These are phyloP conservation scores for Scheffersomyces stambukii DNA, from an alignment of 1,139 yeast genomes.

Conservation along the genomic window DNA sequence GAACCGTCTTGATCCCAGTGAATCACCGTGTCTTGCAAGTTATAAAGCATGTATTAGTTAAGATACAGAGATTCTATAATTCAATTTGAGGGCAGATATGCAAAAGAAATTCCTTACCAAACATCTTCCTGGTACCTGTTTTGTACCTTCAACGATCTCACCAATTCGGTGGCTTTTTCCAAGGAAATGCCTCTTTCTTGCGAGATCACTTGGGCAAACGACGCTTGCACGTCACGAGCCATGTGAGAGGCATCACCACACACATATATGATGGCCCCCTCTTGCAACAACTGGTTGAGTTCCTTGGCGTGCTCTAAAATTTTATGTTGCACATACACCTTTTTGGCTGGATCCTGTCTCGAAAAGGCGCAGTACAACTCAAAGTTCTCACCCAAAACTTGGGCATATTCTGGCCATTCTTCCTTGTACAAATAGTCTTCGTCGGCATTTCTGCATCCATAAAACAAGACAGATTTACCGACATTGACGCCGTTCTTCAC, in stretches of 20 bases:
- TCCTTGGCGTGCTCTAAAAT: conserved; percentile 54
- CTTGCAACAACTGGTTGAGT: conserved; percentile 55
- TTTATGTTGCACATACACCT: conserved; percentile 86
- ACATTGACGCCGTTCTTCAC: conserved; percentile 46
- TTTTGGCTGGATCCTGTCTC: conserved; percentile 57
- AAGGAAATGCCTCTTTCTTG: conserved; percentile 54
- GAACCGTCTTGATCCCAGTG: too few relatives aligned
- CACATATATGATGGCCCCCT: conserved; percentile 87
- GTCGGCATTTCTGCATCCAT: conserved; percentile 72
- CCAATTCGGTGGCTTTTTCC: conserved; percentile 70
- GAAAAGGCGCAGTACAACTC: conserved; percentile 83
- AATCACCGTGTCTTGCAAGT: too few relatives aligned
- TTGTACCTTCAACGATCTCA: conserved; percentile 76
- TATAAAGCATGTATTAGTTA: too few relatives aligned
- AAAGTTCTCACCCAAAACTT: conserved; percentile 60
- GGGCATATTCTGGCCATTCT: conserved; percentile 77
- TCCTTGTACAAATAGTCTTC: conserved; percentile 81
- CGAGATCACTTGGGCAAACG: conserved; percentile 62
- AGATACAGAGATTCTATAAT: too few relatives aligned
- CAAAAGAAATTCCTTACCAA: conserved; percentile 50
- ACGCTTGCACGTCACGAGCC: conserved; percentile 93
- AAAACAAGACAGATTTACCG: conserved; percentile 76
- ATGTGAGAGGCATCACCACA: conserved; percentile 96
- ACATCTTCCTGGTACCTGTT: conserved; percentile 97
- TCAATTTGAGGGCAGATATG: too few relatives aligned